Evolutionary conservation across 306 rosid species (phyloP).

Genomic region (Vigna unguiculata): DNA sequence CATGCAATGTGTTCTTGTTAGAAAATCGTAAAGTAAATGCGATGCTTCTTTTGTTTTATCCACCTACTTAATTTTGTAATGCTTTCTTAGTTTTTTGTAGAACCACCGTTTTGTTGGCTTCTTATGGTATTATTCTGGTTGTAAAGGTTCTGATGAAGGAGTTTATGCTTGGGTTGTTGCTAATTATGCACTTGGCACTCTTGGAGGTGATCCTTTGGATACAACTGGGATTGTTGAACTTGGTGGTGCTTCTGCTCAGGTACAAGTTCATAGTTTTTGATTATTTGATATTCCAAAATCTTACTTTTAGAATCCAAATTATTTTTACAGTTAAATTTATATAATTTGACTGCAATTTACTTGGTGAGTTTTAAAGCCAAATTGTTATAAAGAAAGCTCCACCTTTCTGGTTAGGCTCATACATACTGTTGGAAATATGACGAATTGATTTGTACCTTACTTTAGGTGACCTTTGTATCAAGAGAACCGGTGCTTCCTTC

Average conservation of each 20-base stretch:
- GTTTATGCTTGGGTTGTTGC: constrained; percentile 94
- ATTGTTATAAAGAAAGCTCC: constrained; percentile 25
- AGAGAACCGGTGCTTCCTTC: constrained; percentile 69
- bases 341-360: background rate
- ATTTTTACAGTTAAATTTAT: background rate
- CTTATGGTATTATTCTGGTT: constrained; percentile 38
- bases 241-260: constrained; percentile 98
- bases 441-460: constrained; percentile 37
- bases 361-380: constrained; percentile 20
- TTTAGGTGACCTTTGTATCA: constrained; percentile 93
- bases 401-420: constrained; percentile 12
- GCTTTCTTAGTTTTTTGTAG: background rate
- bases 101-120: constrained; percentile 4
- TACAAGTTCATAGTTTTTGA: constrained; percentile 40
- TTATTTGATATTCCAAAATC: background rate
- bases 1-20: constrained; percentile 17
- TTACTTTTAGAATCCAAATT: constrained; percentile 16
- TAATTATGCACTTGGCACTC: constrained; percentile 88
- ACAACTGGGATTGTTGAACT: constrained; percentile 92
- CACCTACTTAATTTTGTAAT: background rate
- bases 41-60: constrained; percentile 30
- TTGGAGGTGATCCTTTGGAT: constrained; percentile 80
- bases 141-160: constrained; percentile 91
- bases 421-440: constrained; percentile 21
- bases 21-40: background rate